These are phyloP conservation scores for Fusarium sulawesiense DNA, from an alignment of 2,329 filamentous ascomycete genomes.

Conservation along the genomic window DNA sequence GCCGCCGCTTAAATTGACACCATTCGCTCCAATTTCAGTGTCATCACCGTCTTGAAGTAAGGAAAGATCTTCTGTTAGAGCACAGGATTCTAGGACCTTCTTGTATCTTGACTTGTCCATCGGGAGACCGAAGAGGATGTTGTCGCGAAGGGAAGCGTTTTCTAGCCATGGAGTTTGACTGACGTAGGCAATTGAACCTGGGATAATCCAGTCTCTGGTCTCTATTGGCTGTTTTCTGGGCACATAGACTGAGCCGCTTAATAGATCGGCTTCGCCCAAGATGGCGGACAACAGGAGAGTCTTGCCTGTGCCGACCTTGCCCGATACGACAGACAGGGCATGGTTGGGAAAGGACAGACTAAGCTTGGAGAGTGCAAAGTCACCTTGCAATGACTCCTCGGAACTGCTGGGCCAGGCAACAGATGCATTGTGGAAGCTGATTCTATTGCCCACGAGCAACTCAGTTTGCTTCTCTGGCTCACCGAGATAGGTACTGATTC, in stretches of 20 bases:
- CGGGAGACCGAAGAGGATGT: slow-evolving; percentile 80
- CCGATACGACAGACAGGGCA: slow-evolving; percentile 79
- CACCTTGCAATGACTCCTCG: slow-evolving; percentile 64
- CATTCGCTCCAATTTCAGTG: slow-evolving; percentile 85
- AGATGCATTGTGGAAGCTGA: slow-evolving; percentile 75
- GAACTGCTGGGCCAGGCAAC: slow-evolving; percentile 75
- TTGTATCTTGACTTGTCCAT: slow-evolving; percentile 73
- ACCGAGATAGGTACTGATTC: slow-evolving; percentile 76
- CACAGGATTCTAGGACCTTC: slow-evolving; percentile 76
- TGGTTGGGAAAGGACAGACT: slow-evolving; percentile 73
- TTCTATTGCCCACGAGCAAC: slow-evolving; percentile 65
- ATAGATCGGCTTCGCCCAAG: slow-evolving; percentile 77
- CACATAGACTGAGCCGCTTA: slow-evolving; percentile 69
- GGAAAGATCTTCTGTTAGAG: slow-evolving; percentile 77
- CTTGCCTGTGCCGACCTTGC: slow-evolving; percentile 81
- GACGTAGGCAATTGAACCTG: slow-evolving; percentile 76
- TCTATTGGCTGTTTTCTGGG: slow-evolving; percentile 61
- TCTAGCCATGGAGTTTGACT: slow-evolving; percentile 86
- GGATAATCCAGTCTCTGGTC: slow-evolving; percentile 74
- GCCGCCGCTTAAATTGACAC: slow-evolving; percentile 84
- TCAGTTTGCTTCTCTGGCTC: slow-evolving; percentile 70
- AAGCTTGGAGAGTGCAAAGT: slow-evolving; percentile 72
- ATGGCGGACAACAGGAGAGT: slow-evolving; percentile 78
- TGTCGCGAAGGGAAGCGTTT: slow-evolving; percentile 79
- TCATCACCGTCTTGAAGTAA: slow-evolving; percentile 79